phyloP scores from a whole-genome alignment of 2,329 filamentous ascomycete genomes.

The Fusarium torulosum region DNA sequence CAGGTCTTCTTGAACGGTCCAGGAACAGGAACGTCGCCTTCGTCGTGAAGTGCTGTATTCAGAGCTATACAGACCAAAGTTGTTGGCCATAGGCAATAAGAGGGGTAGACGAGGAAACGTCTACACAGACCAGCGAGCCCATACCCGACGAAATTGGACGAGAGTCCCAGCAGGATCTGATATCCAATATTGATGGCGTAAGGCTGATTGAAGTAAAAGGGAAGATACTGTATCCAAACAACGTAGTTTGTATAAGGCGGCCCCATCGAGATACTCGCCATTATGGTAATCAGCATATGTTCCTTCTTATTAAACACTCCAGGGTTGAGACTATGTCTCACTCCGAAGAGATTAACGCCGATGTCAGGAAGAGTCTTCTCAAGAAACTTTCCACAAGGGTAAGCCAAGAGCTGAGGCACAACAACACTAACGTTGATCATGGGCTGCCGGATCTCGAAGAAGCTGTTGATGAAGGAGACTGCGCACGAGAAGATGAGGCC shows the following conservation, averaged over 20 bases:
- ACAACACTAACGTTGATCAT: conserved; percentile 64
- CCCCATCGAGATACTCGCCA: conserved; percentile 68
- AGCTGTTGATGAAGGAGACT: conserved; percentile 66
- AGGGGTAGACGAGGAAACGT: conserved; percentile 65
- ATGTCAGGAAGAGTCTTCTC: conserved; percentile 64
- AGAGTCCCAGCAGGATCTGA: conserved; percentile 63
- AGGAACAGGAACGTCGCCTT: conserved; percentile 49
- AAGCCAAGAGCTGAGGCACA: conserved; percentile 69
- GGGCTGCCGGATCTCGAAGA: conserved; percentile 69
- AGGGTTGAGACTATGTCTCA: conserved; percentile 65
- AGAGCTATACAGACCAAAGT: conserved; percentile 64
- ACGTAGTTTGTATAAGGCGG: conserved; percentile 64
- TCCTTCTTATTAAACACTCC: conserved; percentile 71
- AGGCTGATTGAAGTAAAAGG: conserved; percentile 63
- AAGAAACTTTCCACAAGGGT: conserved; percentile 64
- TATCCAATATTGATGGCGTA: conserved; percentile 63
- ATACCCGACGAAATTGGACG: conserved; percentile 68
- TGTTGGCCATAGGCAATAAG: conserved; percentile 67
- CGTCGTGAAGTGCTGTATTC: conserved; percentile 62
- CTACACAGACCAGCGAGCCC: conserved; percentile 65
- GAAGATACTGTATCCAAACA: conserved; percentile 63
- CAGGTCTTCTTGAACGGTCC: conserved; percentile 53
- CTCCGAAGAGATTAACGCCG: conserved; percentile 61
- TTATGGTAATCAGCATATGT: conserved; percentile 70
- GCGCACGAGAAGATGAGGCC: conserved; percentile 63